phyloP scores from a whole-genome alignment of 768 basidiomycete genomes.

The Tephrocybe rancida region DNA sequence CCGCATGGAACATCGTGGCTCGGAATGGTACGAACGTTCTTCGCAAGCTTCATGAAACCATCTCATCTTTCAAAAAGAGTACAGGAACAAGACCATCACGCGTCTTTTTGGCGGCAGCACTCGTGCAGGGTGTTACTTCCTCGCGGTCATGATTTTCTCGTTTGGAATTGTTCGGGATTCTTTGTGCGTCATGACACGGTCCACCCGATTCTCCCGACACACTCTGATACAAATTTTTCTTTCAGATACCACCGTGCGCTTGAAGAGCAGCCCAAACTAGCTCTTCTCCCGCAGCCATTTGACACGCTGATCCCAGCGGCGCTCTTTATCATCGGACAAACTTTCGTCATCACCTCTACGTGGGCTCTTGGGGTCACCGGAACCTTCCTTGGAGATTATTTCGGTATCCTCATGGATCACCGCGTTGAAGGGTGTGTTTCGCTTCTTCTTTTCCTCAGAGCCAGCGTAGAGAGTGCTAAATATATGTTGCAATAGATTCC shows the following conservation, averaged over 20 bases:
- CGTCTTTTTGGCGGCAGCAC: conserved; percentile 78
- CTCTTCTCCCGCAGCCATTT: conserved; percentile 67
- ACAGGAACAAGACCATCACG: conserved; percentile 87
- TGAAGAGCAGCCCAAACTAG: conserved; percentile 68
- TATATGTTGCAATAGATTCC: conserved; percentile 55
- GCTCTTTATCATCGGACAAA: conserved; percentile 74
- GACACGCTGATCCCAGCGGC: conserved; percentile 59
- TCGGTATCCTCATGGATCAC: conserved; percentile 85
- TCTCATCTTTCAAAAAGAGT: conserved; percentile 36
- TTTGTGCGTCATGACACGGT: conserved; percentile 55
- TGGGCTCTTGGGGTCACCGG: conserved; percentile 93
- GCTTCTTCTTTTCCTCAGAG: neutral
- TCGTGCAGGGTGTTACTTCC: conserved; percentile 80
- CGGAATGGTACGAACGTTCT: conserved; percentile 68
- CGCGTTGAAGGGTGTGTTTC: conserved; percentile 73
- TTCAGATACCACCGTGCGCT: conserved; percentile 77
- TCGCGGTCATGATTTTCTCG: conserved; percentile 82
- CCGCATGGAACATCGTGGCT: conserved; percentile 95
- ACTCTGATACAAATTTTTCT: neutral
- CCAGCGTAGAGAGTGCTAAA: neutral
- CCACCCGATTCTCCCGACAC: neutral
- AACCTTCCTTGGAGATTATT: conserved; percentile 87
- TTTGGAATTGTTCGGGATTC: conserved; percentile 86
- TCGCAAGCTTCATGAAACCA: neutral
- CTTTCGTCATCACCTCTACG: conserved; percentile 86